Conservation (phyloP, 2,329 filamentous ascomycete species). For the Sporothrix mexicana region DNA sequence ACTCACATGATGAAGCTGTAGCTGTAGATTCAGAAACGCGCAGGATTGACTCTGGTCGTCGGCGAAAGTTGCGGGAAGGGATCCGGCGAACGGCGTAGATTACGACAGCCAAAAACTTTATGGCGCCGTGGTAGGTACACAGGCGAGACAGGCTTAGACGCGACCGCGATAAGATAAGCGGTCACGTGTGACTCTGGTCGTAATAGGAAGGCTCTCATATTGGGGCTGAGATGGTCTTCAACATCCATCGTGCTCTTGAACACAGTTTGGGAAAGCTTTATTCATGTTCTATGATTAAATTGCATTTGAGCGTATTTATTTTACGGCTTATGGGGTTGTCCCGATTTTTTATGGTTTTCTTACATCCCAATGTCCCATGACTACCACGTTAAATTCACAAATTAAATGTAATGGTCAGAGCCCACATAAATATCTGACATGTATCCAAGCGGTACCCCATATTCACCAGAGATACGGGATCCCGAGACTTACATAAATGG, state of each 20-base stretch:
- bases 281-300: too few species aligned
- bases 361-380: background rate
- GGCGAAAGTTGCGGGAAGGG: constrained; percentile 23
- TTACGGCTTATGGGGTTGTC: background rate
- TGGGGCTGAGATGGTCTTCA: too few species aligned
- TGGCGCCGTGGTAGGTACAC: constrained; percentile 28
- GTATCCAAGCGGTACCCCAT: too few species aligned
- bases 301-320: background rate
- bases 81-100: constrained; percentile 26
- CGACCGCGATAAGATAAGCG: constrained; percentile 33
- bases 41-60: constrained; percentile 12
- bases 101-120: constrained; percentile 34
- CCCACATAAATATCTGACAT: too few species aligned
- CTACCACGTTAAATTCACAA: too few species aligned
- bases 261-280: too few species aligned
- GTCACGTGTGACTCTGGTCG: constrained; percentile 26
- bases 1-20: background rate
- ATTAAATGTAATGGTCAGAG: too few species aligned
- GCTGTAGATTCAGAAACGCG: background rate
- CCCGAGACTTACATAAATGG: too few species aligned
- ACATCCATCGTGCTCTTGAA: too few species aligned
- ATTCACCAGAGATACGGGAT: too few species aligned
- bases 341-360: background rate
- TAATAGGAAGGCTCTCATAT: background rate
- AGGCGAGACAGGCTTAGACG: constrained; percentile 13